These are phyloP conservation scores for Scedosporium aurantiacum DNA, from an alignment of 2,329 filamentous ascomycete genomes.

Conservation along the genomic window DNA sequence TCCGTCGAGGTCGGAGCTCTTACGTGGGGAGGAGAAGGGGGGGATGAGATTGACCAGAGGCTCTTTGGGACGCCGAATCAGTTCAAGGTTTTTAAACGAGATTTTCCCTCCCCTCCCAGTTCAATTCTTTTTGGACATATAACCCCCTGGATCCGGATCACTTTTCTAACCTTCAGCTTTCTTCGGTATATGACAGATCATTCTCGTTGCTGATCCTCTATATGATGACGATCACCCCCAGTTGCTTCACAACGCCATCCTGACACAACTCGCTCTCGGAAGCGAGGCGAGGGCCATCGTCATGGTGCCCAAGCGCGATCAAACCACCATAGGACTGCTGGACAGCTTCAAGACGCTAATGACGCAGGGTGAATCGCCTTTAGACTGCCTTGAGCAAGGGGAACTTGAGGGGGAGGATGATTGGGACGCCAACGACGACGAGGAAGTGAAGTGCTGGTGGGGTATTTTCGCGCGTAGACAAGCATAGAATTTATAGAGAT, in stretches of 20 bases:
- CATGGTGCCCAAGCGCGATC: slow-evolving; percentile 70
- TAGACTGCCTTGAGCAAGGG: slow-evolving; percentile 47
- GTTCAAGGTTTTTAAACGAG: slow-evolving; percentile 33
- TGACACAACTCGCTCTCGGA: slow-evolving; percentile 50
- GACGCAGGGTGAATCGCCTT: slow-evolving; percentile 30
- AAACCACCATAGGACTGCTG: slow-evolving; percentile 51
- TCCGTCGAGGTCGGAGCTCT: slow-evolving; percentile 52
- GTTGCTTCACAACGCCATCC: slow-evolving; percentile 61
- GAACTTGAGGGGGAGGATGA: slow-evolving; percentile 60
- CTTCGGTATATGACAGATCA: slow-evolving; percentile 35
- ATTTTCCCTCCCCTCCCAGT: not conserved
- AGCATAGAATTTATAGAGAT: not conserved
- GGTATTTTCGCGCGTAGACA: slow-evolving; percentile 37
- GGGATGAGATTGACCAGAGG: slow-evolving; percentile 29
- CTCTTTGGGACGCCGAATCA: slow-evolving; percentile 34
- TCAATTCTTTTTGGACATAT: not conserved
- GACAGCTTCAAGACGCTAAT: slow-evolving; percentile 52
- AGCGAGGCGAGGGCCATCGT: slow-evolving; percentile 56
- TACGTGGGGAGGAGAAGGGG: slow-evolving; percentile 54
- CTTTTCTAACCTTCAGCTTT: not conserved
- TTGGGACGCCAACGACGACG: slow-evolving; percentile 44
- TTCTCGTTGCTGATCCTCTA: slow-evolving; percentile 76
- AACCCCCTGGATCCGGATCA: not conserved
- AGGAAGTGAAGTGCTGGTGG: slow-evolving; percentile 57
- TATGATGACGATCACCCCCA: slow-evolving; percentile 76